Evolutionary conservation across 164 flowering plant genomes (phyloP).

Genomic region (Aristolochia californica): DNA sequence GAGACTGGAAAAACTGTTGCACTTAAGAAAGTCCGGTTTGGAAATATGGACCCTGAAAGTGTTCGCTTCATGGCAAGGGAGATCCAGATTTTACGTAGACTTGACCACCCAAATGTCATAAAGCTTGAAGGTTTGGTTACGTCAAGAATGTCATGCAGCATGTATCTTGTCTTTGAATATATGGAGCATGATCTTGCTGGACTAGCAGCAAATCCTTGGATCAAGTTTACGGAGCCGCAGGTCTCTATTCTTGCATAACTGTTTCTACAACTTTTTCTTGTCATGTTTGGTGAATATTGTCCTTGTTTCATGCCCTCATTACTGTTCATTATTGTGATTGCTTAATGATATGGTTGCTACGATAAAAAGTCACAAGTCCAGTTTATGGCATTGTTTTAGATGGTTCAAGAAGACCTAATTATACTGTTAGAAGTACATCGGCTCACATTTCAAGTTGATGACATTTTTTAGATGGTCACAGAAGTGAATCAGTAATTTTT

Average conservation of each 20-base stretch:
- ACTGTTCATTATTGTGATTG: too few species aligned
- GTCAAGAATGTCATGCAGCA: conserved; percentile 58
- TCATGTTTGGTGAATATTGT: too few species aligned
- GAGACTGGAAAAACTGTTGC: conserved; percentile 76
- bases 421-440: too few species aligned
- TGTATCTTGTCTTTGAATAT: conserved; percentile 76
- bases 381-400: too few species aligned
- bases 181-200: conserved; percentile 96
- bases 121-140: conserved; percentile 76
- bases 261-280: too few species aligned
- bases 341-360: too few species aligned
- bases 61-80: conserved; percentile 93
- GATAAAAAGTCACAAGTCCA: too few species aligned
- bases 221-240: conserved; percentile 74
- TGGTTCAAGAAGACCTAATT: too few species aligned
- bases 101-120: conserved; percentile 81
- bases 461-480: too few species aligned
- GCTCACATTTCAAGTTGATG: too few species aligned
- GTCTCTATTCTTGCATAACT: conserved; percentile 17
- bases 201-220: conserved; percentile 47
- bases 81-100: conserved; percentile 63
- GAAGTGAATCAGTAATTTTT: too few species aligned
- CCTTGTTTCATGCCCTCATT: too few species aligned
- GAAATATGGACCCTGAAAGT: conserved; percentile 87
- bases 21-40: conserved; percentile 80